phyloP scores from a whole-genome alignment of 2,329 filamentous ascomycete species.

The Aspergillus sp. region DNA sequence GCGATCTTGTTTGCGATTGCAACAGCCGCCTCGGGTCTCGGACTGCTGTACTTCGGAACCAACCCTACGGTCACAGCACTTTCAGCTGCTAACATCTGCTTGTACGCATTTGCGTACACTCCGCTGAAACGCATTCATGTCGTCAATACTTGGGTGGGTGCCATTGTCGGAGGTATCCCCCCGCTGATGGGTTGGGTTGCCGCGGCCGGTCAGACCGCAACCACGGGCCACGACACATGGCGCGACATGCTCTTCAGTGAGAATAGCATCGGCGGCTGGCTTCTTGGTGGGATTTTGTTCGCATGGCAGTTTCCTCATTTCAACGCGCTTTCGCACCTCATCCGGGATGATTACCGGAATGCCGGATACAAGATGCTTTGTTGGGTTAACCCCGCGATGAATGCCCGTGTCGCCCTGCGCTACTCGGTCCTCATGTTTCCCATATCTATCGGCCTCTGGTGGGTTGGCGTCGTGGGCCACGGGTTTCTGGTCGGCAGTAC shows the following conservation, averaged over 20 bases:
- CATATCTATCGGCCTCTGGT: constrained; percentile 77
- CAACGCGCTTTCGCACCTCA: constrained; percentile 86
- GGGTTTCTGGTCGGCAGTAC: constrained; percentile 78
- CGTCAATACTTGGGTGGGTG: constrained; percentile 93
- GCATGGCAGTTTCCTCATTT: constrained; percentile 99
- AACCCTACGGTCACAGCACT: constrained; percentile 91
- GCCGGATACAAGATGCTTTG: constrained; percentile 71
- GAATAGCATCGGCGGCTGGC: constrained; percentile 75
- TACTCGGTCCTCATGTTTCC: constrained; percentile 87
- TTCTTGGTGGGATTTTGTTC: constrained; percentile 79
- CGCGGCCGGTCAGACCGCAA: constrained; percentile 83
- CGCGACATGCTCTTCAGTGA: constrained; percentile 73
- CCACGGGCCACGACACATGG: constrained; percentile 68
- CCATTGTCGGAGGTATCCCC: constrained; percentile 87
- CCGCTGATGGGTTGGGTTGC: constrained; percentile 98
- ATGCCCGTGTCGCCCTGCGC: constrained; percentile 80
- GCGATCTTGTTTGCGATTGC: constrained; percentile 78
- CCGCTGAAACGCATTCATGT: constrained; percentile 84
- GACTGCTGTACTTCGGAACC: constrained; percentile 79
- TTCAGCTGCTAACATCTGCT: constrained; percentile 76
- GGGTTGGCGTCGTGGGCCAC: constrained; percentile 78
- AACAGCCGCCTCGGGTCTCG: constrained; percentile 68
- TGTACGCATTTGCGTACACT: constrained; percentile 92
- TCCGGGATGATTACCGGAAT: constrained; percentile 81
- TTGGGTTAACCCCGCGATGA: constrained; percentile 83